Conservation (phyloP, 2,329 filamentous ascomycete species). For the Coniochaeta sp. region DNA sequence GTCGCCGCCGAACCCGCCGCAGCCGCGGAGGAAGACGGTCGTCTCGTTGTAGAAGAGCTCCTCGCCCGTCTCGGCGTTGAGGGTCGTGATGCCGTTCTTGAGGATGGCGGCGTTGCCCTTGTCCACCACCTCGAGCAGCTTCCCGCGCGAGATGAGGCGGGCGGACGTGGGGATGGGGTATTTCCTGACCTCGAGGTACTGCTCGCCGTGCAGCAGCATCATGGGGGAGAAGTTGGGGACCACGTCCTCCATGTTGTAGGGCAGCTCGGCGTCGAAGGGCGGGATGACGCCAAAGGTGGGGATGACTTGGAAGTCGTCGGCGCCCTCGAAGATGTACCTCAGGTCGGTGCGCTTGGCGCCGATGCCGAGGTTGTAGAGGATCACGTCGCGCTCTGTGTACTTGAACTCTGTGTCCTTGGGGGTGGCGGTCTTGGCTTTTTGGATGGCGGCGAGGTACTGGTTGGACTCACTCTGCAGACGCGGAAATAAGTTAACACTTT, state of each 20-base stretch:
- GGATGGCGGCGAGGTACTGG: conserved; percentile 67
- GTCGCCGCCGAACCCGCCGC: conserved; percentile 81
- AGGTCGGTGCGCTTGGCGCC: conserved; percentile 88
- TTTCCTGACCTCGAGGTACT: conserved; percentile 91
- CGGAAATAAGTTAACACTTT: neutral
- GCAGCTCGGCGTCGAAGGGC: conserved; percentile 75
- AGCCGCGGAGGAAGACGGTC: conserved; percentile 86
- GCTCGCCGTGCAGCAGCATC: conserved; percentile 98
- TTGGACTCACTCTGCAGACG: conserved; percentile 27
- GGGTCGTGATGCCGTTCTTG: conserved; percentile 71
- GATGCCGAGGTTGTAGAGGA: conserved; percentile 92
- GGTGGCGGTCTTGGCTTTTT: conserved; percentile 64
- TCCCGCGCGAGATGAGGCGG: conserved; percentile 65
- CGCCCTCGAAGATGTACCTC: conserved; percentile 80
- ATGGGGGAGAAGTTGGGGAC: conserved; percentile 96
- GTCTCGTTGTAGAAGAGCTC: conserved; percentile 96
- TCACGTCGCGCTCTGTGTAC: conserved; percentile 80
- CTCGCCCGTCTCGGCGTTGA: conserved; percentile 77
- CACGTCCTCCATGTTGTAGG: conserved; percentile 73
- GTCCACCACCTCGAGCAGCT: conserved; percentile 89
- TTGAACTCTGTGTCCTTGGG: conserved; percentile 66
- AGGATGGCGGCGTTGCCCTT: conserved; percentile 87
- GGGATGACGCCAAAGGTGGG: conserved; percentile 96
- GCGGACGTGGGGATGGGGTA: conserved; percentile 84
- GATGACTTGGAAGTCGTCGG: conserved; percentile 86